Evolutionary conservation across 768 basidiomycete genomes (phyloP).

Genomic region (Tricholoma hemisulphureum): DNA sequence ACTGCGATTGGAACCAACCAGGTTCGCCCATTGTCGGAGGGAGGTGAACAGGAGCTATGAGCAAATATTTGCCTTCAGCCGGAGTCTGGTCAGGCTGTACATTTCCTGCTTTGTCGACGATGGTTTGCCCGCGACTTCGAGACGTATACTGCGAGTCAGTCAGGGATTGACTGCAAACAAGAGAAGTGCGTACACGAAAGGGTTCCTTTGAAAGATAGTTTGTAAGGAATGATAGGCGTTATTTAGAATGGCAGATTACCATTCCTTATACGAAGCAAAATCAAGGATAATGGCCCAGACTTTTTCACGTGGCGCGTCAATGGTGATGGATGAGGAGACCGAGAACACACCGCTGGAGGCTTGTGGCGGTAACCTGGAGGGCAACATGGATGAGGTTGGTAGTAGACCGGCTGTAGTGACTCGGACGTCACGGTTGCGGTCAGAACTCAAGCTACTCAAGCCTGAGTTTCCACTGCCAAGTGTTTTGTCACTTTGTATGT

Average conservation of each 20-base stretch:
- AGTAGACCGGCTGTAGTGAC: too few species aligned
- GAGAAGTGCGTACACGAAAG: conserved; percentile 53
- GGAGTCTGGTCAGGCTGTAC: conserved; percentile 49
- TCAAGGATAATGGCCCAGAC: conserved; percentile 64
- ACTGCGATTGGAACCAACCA: conserved; percentile 34
- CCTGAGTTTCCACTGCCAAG: too few species aligned
- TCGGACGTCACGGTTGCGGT: too few species aligned
- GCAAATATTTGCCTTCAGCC: conserved; percentile 45
- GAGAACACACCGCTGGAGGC: conserved; percentile 45
- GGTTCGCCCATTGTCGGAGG: conserved; percentile 56
- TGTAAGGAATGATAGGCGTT: neutral
- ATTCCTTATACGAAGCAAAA: conserved; percentile 60
- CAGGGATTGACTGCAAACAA: neutral
- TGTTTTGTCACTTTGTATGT: too few species aligned
- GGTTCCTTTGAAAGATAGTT: conserved; percentile 47
- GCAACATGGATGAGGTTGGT: too few species aligned
- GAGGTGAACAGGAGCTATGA: conserved; percentile 53
- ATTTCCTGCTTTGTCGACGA: conserved; percentile 39
- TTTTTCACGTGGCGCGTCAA: conserved; percentile 59
- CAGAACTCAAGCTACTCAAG: too few species aligned
- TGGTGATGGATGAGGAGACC: conserved; percentile 44
- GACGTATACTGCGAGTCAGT: neutral
- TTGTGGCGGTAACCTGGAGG: conserved; percentile 36
- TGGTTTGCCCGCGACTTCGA: conserved; percentile 49
- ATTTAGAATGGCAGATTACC: conserved; percentile 41